These are phyloP conservation scores for Neofusicoccum umdonicola DNA, from an alignment of 2,329 filamentous ascomycete genomes.

Conservation along the genomic window DNA sequence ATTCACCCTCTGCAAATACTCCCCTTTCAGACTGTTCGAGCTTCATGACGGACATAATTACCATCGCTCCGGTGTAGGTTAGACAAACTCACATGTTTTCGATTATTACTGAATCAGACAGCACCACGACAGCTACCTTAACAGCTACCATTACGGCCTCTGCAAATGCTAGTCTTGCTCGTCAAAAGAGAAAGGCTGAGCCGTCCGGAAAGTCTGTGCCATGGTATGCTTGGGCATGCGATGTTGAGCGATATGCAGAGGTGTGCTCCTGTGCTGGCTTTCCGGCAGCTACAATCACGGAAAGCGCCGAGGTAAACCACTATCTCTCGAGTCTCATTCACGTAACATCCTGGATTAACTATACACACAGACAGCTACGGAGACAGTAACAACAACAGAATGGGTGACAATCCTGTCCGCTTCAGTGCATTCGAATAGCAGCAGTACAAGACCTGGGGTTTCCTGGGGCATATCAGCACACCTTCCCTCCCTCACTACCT, in stretches of 20 bases:
- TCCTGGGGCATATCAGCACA: no score
- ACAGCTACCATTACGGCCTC: not conserved
- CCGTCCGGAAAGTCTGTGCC: not conserved
- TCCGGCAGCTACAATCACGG: not conserved
- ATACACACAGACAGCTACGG: not conserved
- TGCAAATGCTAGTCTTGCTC: not conserved
- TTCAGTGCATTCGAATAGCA: not conserved
- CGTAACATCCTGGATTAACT: not conserved
- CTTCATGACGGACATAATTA: slow-evolving; percentile 14
- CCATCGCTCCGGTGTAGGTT: not conserved
- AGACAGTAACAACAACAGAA: not conserved
- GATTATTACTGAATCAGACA: not conserved
- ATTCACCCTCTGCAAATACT: not conserved
- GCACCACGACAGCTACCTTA: not conserved
- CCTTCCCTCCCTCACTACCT: no score
- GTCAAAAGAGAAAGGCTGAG: not conserved
- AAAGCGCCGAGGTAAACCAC: not conserved
- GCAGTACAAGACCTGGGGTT: not conserved
- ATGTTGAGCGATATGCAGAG: slow-evolving; percentile 12
- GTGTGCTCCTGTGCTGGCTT: slow-evolving; percentile 16
- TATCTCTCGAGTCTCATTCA: no score
- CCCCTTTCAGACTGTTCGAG: slow-evolving; percentile 1
- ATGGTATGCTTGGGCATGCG: slow-evolving; percentile 12
- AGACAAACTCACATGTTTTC: not conserved
- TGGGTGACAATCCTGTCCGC: not conserved